A percentile compares a stretch with the other conserved stretches of the same genome.
These are phyloP conservation scores for Psilocybe azurescens DNA, from an alignment of 768 basidiomycete genomes.

Conservation along the genomic window DNA sequence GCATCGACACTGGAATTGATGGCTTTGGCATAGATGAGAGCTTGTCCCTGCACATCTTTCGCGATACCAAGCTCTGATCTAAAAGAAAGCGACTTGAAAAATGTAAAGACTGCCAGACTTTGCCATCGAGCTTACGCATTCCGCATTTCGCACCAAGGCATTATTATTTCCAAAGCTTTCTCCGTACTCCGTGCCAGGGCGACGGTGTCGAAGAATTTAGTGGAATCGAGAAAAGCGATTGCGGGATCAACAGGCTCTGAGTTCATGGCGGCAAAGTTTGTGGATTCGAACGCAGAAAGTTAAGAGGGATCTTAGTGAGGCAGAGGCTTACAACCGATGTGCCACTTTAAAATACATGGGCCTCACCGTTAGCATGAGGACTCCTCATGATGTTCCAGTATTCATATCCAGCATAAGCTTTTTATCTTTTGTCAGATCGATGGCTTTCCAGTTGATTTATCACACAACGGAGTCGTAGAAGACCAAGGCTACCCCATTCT, in stretches of 20 bases:
- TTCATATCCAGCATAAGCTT: background rate
- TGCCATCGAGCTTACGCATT: background rate
- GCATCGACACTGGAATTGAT: constrained; percentile 21
- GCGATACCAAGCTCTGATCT: constrained; percentile 6
- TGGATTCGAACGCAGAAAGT: background rate
- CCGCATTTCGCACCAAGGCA: constrained; percentile 21
- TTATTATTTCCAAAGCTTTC: constrained; percentile 18
- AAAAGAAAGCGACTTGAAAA: background rate
- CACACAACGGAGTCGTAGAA: too few species aligned
- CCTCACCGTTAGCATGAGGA: constrained; percentile 7
- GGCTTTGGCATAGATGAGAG: constrained; percentile 17
- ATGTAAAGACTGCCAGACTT: too few species aligned
- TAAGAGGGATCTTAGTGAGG: background rate
- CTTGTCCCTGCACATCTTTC: constrained; percentile 17
- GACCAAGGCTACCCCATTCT: too few species aligned
- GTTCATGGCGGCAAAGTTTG: background rate
- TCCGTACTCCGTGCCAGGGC: constrained; percentile 18
- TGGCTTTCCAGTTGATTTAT: background rate
- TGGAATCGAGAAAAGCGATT: constrained; percentile 17
- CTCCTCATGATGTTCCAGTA: background rate
- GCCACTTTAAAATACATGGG: background rate
- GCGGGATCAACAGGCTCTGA: constrained; percentile 4
- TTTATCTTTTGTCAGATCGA: background rate
- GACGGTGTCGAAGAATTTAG: constrained; percentile 18
- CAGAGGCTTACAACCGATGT: background rate